A percentile compares a stretch with the other conserved stretches of the same genome.
phyloP scores from a whole-genome alignment of 305 asterid species.

The Nicotiana rustica region DNA sequence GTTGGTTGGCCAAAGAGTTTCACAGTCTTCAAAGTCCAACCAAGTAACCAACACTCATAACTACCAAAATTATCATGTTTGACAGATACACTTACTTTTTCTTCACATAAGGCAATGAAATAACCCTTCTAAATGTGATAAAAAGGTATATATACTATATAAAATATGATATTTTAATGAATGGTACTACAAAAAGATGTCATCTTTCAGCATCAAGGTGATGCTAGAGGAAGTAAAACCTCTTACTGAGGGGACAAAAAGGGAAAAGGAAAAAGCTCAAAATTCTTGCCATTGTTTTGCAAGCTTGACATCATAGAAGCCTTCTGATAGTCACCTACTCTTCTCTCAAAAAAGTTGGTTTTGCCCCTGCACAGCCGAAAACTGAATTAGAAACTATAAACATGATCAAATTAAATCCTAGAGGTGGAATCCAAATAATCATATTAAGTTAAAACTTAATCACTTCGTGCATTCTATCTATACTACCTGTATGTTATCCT shows the following conservation, averaged over 20 bases:
- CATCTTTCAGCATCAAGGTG: slow-evolving; percentile 37
- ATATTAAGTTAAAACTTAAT: not conserved
- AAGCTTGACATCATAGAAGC: slow-evolving; percentile 76
- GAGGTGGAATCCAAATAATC: slow-evolving; percentile 17
- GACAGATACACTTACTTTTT: slow-evolving; percentile 9
- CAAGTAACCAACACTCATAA: not conserved
- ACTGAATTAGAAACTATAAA: not conserved
- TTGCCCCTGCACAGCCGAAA: too few relatives aligned
- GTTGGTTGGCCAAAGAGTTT: not conserved
- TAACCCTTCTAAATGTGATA: not conserved
- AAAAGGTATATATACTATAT: slow-evolving; percentile 19
- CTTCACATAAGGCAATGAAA: slow-evolving; percentile 27
- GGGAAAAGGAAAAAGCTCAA: slow-evolving; percentile 31
- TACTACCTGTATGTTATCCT: not conserved
- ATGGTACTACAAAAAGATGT: slow-evolving; percentile 29
- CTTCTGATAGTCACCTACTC: slow-evolving; percentile 80
- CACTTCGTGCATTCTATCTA: not conserved
- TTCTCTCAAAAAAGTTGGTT: slow-evolving; percentile 73
- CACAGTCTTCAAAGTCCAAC: slow-evolving; percentile 25
- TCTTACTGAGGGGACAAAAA: not conserved
- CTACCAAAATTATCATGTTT: slow-evolving; percentile 6
- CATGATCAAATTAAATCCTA: too few relatives aligned
- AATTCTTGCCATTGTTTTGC: slow-evolving; percentile 58
- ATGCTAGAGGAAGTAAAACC: not conserved
- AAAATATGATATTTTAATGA: slow-evolving; percentile 23